phyloP scores from a whole-genome alignment of 331 rosid species.

The Rosa hybrid region DNA sequence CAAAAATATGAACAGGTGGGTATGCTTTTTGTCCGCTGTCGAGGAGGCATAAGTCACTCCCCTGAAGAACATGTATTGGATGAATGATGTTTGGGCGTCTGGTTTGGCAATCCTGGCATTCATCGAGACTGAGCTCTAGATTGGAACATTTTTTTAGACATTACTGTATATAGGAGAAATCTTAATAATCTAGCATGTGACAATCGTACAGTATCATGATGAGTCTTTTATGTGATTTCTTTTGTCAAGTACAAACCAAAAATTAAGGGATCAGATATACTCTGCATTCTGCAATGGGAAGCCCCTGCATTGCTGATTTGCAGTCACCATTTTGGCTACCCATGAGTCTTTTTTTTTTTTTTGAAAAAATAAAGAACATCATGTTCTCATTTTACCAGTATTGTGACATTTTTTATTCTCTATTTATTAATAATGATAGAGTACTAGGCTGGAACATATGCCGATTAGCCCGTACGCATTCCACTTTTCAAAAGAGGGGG shows the following conservation, averaged over 20 bases:
- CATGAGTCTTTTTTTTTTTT: too few species aligned
- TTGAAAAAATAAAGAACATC: not conserved
- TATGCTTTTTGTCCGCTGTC: conserved; percentile 92
- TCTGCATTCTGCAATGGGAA: not conserved
- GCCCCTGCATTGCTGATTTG: not conserved
- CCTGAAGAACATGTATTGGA: conserved; percentile 82
- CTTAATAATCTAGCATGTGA: not conserved
- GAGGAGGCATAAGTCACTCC: conserved; percentile 94
- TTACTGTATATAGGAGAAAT: conserved; percentile 19
- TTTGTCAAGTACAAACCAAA: not conserved
- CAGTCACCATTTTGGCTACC: too few species aligned
- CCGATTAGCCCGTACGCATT: not conserved
- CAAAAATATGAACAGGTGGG: conserved; percentile 63
- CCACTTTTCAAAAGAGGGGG: not conserved
- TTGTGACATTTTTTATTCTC: too few species aligned
- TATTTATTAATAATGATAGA: too few species aligned
- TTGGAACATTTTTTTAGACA: not conserved
- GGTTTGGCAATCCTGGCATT: conserved; percentile 82
- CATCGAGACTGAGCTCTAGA: conserved; percentile 51
- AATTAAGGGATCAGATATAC: not conserved
- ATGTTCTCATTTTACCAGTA: not conserved
- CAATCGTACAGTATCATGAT: not conserved
- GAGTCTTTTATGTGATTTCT: not conserved
- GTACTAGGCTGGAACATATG: too few species aligned
- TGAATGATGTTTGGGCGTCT: conserved; percentile 82